A percentile compares a stretch with the other conserved stretches of the same genome.
Evolutionary conservation across 495 filamentous ascomycete species (phyloP).

Genomic region (Mytilinidion resinicola): DNA sequence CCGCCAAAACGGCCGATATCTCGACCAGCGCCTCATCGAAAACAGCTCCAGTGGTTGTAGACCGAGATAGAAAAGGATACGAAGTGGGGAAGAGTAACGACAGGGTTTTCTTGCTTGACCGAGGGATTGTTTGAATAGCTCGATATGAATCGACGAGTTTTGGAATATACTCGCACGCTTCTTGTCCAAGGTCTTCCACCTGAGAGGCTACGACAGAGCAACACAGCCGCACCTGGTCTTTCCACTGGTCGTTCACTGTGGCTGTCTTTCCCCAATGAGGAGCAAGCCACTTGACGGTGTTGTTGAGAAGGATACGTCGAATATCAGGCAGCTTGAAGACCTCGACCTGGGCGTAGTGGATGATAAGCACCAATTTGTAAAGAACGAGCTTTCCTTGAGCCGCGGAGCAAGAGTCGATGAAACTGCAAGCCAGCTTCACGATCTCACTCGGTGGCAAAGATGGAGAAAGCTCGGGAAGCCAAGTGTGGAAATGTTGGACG

Average conservation of each 20-base stretch:
- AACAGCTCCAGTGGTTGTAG: conserved; percentile 51
- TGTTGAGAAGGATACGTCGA: conserved; percentile 63
- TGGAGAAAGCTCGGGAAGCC: conserved; percentile 80
- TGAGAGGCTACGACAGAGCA: conserved; percentile 85
- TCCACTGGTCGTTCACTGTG: conserved; percentile 75
- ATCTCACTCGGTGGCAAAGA: conserved; percentile 78
- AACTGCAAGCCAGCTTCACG: conserved; percentile 81
- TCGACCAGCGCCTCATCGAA: conserved; percentile 92
- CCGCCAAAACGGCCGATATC: conserved; percentile 78
- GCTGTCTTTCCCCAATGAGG: conserved; percentile 84
- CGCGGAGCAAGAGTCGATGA: conserved; percentile 81
- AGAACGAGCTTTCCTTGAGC: conserved; percentile 92
- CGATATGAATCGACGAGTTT: conserved; percentile 88
- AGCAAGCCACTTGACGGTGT: conserved; percentile 83
- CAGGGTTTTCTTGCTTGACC: conserved; percentile 60
- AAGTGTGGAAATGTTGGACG: conserved; percentile 94
- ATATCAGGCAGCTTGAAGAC: conserved; percentile 74
- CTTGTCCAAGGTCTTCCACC: conserved; percentile 67
- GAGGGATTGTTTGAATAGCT: conserved; percentile 58
- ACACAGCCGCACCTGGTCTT: conserved; percentile 85
- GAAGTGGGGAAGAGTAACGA: conserved; percentile 83
- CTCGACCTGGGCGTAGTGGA: conserved; percentile 75
- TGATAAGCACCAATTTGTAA: conserved; percentile 87
- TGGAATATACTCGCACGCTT: conserved; percentile 78
- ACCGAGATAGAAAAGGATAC: conserved; percentile 79